Evolutionary conservation across 495 filamentous ascomycete species (phyloP).

Genomic region (Astrothelium macrocarpum): DNA sequence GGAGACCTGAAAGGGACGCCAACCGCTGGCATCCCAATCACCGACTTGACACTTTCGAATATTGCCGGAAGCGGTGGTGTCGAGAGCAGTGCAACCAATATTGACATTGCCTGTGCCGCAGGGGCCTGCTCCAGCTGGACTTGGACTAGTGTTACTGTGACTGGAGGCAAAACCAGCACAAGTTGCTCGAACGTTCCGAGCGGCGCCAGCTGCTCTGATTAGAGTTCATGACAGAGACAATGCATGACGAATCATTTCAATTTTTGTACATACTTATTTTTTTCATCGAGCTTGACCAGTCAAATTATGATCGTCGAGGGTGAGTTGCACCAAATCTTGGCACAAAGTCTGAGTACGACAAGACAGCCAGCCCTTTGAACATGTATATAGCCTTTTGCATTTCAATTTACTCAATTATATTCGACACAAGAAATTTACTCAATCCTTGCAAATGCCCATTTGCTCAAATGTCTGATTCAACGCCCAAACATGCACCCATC

Average conservation of each 20-base stretch:
- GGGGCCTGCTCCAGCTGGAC: slow-evolving; percentile 26
- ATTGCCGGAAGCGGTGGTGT: slow-evolving; percentile 42
- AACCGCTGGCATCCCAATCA: slow-evolving; percentile 55
- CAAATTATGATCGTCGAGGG: too few relatives aligned
- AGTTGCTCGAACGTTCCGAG: slow-evolving; percentile 20
- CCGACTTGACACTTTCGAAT: slow-evolving; percentile 41
- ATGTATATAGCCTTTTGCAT: too few relatives aligned
- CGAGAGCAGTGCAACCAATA: slow-evolving; percentile 31
- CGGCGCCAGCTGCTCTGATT: slow-evolving; percentile 15
- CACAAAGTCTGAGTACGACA: too few relatives aligned
- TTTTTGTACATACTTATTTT: neutral
- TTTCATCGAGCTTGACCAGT: too few relatives aligned
- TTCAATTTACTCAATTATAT: too few relatives aligned
- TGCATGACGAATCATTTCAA: too few relatives aligned
- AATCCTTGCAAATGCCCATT: too few relatives aligned
- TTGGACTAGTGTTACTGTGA: slow-evolving; percentile 20
- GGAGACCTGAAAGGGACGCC: slow-evolving; percentile 43
- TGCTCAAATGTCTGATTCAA: neutral
- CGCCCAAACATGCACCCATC: neutral
- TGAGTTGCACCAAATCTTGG: too few relatives aligned
- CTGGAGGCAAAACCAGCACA: slow-evolving; percentile 23
- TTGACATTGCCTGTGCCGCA: slow-evolving; percentile 40
- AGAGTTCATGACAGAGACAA: too few relatives aligned
- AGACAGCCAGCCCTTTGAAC: too few relatives aligned
- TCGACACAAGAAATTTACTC: too few relatives aligned